Conservation (phyloP, 169 alveolate genomes). For the Cryptosporidium muris region DNA sequence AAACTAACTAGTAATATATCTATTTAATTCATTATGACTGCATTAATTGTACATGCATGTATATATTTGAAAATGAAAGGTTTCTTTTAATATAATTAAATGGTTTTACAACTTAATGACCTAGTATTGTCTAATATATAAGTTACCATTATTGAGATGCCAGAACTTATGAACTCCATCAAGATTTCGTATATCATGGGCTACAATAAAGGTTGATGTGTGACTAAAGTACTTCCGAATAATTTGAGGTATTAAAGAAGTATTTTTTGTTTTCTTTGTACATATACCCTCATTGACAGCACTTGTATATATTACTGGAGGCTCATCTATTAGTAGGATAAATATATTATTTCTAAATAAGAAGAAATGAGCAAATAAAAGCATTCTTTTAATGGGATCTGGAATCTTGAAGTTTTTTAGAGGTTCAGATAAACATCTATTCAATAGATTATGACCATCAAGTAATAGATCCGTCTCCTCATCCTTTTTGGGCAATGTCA, state of each 20-base stretch:
- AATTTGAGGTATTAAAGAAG: slow-evolving; percentile 36
- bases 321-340: slow-evolving; percentile 62
- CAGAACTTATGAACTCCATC: slow-evolving; percentile 47
- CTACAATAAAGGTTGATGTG: slow-evolving; percentile 50
- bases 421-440: not conserved
- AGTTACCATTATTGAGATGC: slow-evolving; percentile 33
- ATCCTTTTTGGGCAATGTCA: not conserved
- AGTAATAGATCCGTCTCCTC: slow-evolving; percentile 8
- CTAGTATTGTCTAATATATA: slow-evolving; percentile 13
- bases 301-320: slow-evolving; percentile 42
- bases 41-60: not conserved
- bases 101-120: not conserved
- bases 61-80: not conserved
- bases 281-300: too few relatives aligned
- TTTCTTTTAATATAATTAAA: not conserved
- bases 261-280: not conserved
- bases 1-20: too few relatives aligned
- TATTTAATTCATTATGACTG: too few relatives aligned
- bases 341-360: slow-evolving; percentile 18
- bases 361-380: slow-evolving; percentile 44
- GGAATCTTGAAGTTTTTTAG: slow-evolving; percentile 19
- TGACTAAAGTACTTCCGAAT: slow-evolving; percentile 57
- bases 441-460: not conserved
- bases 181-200: slow-evolving; percentile 58
- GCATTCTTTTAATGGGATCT: slow-evolving; percentile 38